A percentile compares a stretch with the other conserved stretches of the same genome.
Evolutionary conservation across 176 grass and related monocot species (phyloP).

Genomic region (Secale cereale): DNA sequence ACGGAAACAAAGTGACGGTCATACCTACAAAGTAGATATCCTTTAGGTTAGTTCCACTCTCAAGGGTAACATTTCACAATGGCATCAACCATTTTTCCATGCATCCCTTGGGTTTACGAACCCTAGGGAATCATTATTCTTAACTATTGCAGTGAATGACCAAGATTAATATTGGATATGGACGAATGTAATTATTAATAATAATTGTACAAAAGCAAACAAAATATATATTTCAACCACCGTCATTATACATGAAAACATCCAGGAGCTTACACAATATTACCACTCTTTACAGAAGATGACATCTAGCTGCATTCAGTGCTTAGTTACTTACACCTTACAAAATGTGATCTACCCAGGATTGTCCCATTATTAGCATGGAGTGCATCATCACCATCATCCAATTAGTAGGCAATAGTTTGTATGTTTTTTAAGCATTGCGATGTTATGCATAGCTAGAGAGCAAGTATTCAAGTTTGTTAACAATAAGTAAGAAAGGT

Average conservation of each 20-base stretch:
- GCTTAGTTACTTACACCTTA: no score
- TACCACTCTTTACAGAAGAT: neutral
- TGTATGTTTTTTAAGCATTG: no score
- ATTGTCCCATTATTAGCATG: neutral
- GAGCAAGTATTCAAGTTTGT: no score
- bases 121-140: neutral
- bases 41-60: neutral
- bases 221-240: neutral
- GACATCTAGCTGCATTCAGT: neutral
- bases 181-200: neutral
- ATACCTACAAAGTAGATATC: neutral
- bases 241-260: neutral
- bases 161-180: neutral
- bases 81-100: neutral
- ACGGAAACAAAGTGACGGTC: neutral
- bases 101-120: neutral
- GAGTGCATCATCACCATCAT: no score
- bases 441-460: no score
- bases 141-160: neutral
- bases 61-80: neutral
- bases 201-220: neutral
- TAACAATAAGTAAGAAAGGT: no score
- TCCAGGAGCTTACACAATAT: neutral
- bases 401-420: no score
- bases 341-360: neutral